Evolutionary conservation across 495 filamentous ascomycete species (phyloP).

Genomic region (Baudoinia panamericana): DNA sequence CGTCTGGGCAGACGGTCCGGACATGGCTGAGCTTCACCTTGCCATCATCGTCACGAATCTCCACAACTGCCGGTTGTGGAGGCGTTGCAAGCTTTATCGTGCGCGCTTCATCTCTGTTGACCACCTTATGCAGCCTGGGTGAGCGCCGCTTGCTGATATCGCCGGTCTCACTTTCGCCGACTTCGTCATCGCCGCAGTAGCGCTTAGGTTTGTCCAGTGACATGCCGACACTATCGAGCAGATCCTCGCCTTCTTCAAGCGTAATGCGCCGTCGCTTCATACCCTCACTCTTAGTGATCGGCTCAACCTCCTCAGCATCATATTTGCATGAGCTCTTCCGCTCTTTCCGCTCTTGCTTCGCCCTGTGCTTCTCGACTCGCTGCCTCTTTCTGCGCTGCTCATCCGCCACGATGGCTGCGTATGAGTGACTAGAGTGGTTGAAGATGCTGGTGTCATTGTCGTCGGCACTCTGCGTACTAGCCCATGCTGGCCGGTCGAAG

Average conservation of each 20-base stretch:
- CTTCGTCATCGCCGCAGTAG: not conserved
- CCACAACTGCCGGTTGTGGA: not conserved
- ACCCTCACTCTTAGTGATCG: constrained; percentile 3
- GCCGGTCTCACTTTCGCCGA: not conserved
- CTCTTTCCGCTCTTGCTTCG: constrained; percentile 25
- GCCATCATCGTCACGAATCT: not conserved
- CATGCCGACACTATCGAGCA: constrained; percentile 4
- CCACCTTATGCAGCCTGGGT: constrained; percentile 4
- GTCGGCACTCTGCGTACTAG: constrained; percentile 25
- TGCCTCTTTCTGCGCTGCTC: constrained; percentile 32
- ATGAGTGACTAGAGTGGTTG: constrained; percentile 50
- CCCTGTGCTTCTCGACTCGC: constrained; percentile 19
- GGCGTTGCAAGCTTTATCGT: not conserved
- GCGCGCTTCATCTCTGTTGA: not conserved
- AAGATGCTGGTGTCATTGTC: constrained; percentile 46
- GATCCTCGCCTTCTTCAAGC: constrained; percentile 5
- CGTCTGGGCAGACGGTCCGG: constrained; percentile 17
- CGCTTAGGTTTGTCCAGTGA: not conserved
- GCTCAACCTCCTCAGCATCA: constrained; percentile 18
- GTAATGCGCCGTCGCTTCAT: constrained; percentile 13
- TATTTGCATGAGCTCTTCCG: constrained; percentile 10
- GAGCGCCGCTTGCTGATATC: too few relatives aligned
- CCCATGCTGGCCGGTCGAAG: constrained; percentile 55
- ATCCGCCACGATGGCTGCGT: constrained; percentile 46
- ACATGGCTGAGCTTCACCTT: not conserved